These are phyloP conservation scores for Coemansia brasiliensis DNA, from an alignment of 192 early-diverging fungal species.

Conservation along the genomic window DNA sequence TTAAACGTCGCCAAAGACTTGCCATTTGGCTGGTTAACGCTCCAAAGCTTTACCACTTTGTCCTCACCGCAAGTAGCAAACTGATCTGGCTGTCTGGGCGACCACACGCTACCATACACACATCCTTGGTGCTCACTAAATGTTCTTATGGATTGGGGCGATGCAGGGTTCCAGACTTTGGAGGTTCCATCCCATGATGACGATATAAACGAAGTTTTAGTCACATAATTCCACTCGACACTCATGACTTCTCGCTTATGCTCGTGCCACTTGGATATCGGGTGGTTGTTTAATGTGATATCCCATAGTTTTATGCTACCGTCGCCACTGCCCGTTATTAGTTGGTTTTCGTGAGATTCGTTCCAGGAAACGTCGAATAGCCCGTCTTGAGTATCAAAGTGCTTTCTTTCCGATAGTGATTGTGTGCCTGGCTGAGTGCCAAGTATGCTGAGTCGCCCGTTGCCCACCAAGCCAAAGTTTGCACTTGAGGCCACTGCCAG, in stretches of 20 bases:
- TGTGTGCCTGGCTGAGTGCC: slow-evolving; percentile 35
- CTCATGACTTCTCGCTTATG: slow-evolving; percentile 92
- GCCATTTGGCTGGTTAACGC: slow-evolving; percentile 65
- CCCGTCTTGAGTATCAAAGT: slow-evolving; percentile 96
- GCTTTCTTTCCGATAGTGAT: slow-evolving; percentile 26
- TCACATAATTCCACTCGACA: slow-evolving; percentile 91
- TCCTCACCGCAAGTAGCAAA: slow-evolving; percentile 94
- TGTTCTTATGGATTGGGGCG: slow-evolving; percentile 73
- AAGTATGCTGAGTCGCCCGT: slow-evolving; percentile 84
- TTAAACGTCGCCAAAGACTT: slow-evolving; percentile 62
- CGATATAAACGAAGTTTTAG: slow-evolving; percentile 85
- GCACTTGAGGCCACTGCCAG: slow-evolving; percentile 85
- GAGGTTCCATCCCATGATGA: slow-evolving; percentile 95
- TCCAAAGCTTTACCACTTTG: slow-evolving; percentile 90
- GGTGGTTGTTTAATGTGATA: slow-evolving; percentile 60
- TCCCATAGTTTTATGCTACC: slow-evolving; percentile 96
- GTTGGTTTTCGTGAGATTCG: slow-evolving; percentile 92
- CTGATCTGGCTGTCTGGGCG: slow-evolving; percentile 68
- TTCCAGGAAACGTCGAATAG: slow-evolving; percentile 95
- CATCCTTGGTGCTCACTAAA: slow-evolving; percentile 90
- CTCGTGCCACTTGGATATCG: slow-evolving; percentile 88
- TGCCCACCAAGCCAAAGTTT: slow-evolving; percentile 97
- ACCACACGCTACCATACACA: slow-evolving; percentile 89
- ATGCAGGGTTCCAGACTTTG: slow-evolving; percentile 92
- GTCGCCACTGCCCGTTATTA: slow-evolving; percentile 89